A percentile compares a stretch with the other conserved stretches of the same genome.
Conservation (phyloP, 805 yeast species). For the Yamadazyma laniorum region DNA sequence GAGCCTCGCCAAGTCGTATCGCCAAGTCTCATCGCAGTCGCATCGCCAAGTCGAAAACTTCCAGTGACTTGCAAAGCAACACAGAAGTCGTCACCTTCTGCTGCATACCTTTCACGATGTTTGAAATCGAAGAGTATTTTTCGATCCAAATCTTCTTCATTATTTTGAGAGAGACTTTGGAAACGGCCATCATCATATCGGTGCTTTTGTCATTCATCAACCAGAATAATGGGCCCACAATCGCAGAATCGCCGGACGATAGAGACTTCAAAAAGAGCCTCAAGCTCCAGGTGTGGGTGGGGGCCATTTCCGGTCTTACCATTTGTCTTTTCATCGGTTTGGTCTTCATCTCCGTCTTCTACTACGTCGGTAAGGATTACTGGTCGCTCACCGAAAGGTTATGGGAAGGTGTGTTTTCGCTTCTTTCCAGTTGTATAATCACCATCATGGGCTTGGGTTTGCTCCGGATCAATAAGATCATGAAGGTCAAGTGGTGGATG, state of each 20-base stretch:
- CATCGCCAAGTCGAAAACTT: no score
- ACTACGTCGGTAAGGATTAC: constrained; percentile 74
- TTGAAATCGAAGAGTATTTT: constrained; percentile 43
- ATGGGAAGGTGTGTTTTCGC: constrained; percentile 84
- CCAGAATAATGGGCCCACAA: constrained; percentile 35
- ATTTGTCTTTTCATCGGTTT: constrained; percentile 74
- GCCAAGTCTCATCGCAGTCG: no score
- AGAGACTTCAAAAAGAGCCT: constrained; percentile 23
- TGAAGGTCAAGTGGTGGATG: constrained; percentile 76
- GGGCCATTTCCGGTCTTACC: constrained; percentile 69
- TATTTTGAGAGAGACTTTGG: constrained; percentile 57
- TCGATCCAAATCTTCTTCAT: constrained; percentile 77
- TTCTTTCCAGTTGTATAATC: constrained; percentile 74
- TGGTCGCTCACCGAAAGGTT: constrained; percentile 87
- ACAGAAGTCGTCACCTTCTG: no score
- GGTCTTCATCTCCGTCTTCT: constrained; percentile 65
- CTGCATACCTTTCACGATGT: no score
- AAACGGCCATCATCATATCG: constrained; percentile 39
- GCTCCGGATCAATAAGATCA: constrained; percentile 67
- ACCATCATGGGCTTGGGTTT: constrained; percentile 86
- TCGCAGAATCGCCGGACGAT: neutral
- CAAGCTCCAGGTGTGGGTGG: constrained; percentile 75
- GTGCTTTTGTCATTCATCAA: constrained; percentile 72
- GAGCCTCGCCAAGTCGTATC: no score
- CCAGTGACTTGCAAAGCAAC: no score